Evolutionary conservation across 2,329 filamentous ascomycete genomes (phyloP).

Genomic region (Mycosphaerella arachidis): DNA sequence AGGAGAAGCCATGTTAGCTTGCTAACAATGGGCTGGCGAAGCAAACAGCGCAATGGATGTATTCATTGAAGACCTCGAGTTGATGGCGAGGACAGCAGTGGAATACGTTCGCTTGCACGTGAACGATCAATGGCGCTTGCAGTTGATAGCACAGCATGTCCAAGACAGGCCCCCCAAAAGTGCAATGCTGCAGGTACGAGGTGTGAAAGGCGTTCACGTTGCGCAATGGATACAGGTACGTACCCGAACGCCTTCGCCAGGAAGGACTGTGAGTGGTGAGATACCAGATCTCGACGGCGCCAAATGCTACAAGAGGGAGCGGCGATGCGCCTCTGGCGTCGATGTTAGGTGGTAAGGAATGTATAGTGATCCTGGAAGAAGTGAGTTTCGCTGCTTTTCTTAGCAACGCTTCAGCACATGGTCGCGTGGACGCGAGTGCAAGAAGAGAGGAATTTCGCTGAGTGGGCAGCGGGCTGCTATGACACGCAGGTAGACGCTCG

Average conservation of each 20-base stretch:
- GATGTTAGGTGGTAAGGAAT: constrained; percentile 18
- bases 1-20: constrained; percentile 25
- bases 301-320: constrained; percentile 25
- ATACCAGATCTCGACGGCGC: constrained; percentile 32
- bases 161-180: constrained; percentile 13
- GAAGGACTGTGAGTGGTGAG: constrained; percentile 31
- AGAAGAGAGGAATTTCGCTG: constrained; percentile 8
- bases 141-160: constrained; percentile 12
- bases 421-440: constrained; percentile 18
- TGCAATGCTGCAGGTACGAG: constrained; percentile 12
- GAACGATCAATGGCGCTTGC: constrained; percentile 27
- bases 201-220: constrained; percentile 13
- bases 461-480: constrained; percentile 15
- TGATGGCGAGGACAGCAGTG: constrained; percentile 3
- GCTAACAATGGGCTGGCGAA: neutral
- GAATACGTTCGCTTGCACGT: constrained; percentile 9
- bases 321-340: constrained; percentile 23
- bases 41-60: neutral
- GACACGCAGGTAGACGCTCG: constrained; percentile 13
- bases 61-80: neutral
- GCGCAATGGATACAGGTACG: constrained; percentile 25
- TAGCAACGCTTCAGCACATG: constrained; percentile 30
- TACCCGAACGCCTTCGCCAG: constrained; percentile 32
- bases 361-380: constrained; percentile 14
- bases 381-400: constrained; percentile 23